Evolutionary conservation across 2,329 filamentous ascomycete genomes (phyloP).

Genomic region (Fusarium sp.): DNA sequence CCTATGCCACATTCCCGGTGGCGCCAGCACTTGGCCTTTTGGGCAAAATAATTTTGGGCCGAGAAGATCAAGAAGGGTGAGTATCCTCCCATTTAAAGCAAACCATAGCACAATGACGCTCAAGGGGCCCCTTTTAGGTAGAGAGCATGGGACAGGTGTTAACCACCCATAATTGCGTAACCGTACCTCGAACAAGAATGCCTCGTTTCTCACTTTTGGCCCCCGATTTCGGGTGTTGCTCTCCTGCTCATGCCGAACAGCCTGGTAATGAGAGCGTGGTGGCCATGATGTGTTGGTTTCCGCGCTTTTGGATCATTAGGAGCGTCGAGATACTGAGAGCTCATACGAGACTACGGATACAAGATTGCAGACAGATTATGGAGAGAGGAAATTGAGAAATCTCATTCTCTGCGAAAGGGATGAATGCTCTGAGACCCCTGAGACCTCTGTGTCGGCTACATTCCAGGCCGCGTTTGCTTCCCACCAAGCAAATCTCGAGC

Average conservation of each 20-base stretch:
- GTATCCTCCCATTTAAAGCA: neutral
- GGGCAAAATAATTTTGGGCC: neutral
- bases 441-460: neutral
- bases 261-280: neutral
- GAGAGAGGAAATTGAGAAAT: neutral
- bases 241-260: neutral
- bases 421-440: neutral
- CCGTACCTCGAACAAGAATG: neutral
- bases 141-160: too few relatives aligned
- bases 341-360: too few relatives aligned
- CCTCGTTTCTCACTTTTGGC: neutral
- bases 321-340: too few relatives aligned
- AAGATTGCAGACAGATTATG: neutral
- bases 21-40: neutral
- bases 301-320: too few relatives aligned
- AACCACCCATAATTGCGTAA: too few relatives aligned
- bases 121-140: too few relatives aligned
- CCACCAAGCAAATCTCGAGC: neutral
- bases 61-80: neutral
- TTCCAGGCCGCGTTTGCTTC: neutral
- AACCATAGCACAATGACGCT: neutral
- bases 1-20: neutral
- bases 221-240: neutral
- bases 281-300: neutral
- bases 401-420: neutral